Evolutionary conservation across 345 rosid species (phyloP).

Genomic region (Salix exigua): DNA sequence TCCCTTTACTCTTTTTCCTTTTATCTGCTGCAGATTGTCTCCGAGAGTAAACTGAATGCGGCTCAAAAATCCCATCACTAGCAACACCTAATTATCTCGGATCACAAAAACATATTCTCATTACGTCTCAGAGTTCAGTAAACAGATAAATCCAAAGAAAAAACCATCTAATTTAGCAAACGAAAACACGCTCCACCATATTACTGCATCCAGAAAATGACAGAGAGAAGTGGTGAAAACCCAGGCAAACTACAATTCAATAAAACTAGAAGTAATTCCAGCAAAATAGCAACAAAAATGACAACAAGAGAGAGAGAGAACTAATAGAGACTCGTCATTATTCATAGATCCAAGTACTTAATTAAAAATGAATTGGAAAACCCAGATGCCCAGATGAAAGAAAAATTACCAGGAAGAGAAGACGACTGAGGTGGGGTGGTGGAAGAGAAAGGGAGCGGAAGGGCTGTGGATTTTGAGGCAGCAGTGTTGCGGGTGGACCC

Average conservation of each 20-base stretch:
- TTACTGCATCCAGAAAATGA: neutral
- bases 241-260: too few species aligned
- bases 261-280: too few species aligned
- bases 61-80: constrained; percentile 19
- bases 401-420: constrained; percentile 15
- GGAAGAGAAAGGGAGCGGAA: constrained; percentile 17
- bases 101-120: neutral
- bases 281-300: too few species aligned
- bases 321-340: too few species aligned
- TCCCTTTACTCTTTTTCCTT: constrained; percentile 32
- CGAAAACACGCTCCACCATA: neutral
- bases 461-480: neutral
- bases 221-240: neutral
- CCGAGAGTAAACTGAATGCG: constrained; percentile 38
- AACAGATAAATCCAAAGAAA: too few species aligned
- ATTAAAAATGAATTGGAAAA: neutral
- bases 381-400: neutral
- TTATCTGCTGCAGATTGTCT: constrained; percentile 27
- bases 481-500: neutral
- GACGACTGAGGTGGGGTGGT: neutral
- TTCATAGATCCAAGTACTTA: too few species aligned
- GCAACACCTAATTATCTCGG: neutral
- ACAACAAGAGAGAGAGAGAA: too few species aligned
- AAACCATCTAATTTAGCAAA: neutral
- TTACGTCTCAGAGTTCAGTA: neutral